phyloP scores from a whole-genome alignment of 306 rosid genomes.

The Vicia sativa region DNA sequence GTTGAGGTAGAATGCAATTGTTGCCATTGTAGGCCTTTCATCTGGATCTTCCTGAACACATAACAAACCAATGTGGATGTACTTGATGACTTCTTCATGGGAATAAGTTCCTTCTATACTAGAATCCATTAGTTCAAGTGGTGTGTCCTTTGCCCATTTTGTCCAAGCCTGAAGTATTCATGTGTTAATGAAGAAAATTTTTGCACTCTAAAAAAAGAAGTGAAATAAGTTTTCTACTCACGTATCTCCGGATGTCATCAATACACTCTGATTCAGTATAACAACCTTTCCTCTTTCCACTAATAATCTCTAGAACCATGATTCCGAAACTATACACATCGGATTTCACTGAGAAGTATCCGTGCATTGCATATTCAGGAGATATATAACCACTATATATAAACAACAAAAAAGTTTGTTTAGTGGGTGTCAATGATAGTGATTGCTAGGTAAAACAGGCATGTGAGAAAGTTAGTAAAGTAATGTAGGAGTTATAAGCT shows the following conservation, averaged over 20 bases:
- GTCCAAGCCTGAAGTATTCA: conserved; percentile 47
- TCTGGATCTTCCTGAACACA: conserved; percentile 55
- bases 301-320: conserved; percentile 45
- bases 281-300: conserved; percentile 39
- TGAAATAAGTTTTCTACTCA: conserved; percentile 20
- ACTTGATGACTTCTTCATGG: conserved; percentile 45
- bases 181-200: conserved; percentile 2
- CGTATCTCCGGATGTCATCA: conserved; percentile 41
- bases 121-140: conserved; percentile 46
- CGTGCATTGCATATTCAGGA: conserved; percentile 50
- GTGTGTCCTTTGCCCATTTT: conserved; percentile 43
- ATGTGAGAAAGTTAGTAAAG: neutral
- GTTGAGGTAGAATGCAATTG: conserved; percentile 38
- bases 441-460: neutral
- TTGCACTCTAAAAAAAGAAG: neutral
- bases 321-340: conserved; percentile 48
- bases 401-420: neutral
- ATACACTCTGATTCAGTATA: conserved; percentile 24
- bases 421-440: neutral
- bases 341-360: conserved; percentile 44
- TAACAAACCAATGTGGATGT: conserved; percentile 50
- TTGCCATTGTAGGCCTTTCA: conserved; percentile 54
- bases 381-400: conserved; percentile 47
- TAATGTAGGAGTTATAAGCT: conserved; percentile 6
- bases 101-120: conserved; percentile 35